These are phyloP conservation scores for Omphalea diandra DNA, from an alignment of 441 rosid species.

Conservation along the genomic window DNA sequence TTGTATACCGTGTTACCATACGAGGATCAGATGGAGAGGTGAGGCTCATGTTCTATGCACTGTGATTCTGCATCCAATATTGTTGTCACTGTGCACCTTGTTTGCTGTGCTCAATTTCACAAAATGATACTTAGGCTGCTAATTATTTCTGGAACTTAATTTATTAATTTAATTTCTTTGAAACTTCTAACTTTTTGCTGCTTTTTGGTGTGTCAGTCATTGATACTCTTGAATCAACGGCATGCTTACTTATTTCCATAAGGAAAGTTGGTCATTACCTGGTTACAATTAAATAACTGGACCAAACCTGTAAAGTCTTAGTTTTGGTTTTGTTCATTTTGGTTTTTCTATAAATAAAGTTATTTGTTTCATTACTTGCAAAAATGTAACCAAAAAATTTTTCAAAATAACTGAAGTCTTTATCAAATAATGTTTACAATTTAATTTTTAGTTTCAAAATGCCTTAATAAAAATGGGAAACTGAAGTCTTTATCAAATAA, in stretches of 20 bases:
- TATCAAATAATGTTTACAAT: too few relatives aligned
- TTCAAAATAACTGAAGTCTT: too few relatives aligned
- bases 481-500: neutral
- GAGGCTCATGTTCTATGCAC: conserved; percentile 17
- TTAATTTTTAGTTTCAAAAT: too few relatives aligned
- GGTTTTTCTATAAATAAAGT: too few relatives aligned
- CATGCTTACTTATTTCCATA: too few relatives aligned
- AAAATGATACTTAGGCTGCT: neutral
- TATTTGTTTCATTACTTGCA: too few relatives aligned
- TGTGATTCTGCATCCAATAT: neutral
- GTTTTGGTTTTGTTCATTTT: too few relatives aligned
- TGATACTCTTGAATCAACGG: neutral
- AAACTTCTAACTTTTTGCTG: neutral
- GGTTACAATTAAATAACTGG: too few relatives aligned
- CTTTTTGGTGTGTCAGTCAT: neutral
- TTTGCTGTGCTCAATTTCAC: neutral
- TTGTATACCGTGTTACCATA: conserved; percentile 88
- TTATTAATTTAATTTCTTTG: neutral
- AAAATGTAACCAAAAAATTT: too few relatives aligned
- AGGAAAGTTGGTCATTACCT: too few relatives aligned
- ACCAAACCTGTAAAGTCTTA: too few relatives aligned
- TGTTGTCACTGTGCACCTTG: neutral
- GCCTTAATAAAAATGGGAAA: too few relatives aligned
- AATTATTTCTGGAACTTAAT: neutral
- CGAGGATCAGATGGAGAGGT: conserved; percentile 99